Conservation (phyloP, 2,329 filamentous ascomycete genomes). For the Trichoderma polysporum region DNA sequence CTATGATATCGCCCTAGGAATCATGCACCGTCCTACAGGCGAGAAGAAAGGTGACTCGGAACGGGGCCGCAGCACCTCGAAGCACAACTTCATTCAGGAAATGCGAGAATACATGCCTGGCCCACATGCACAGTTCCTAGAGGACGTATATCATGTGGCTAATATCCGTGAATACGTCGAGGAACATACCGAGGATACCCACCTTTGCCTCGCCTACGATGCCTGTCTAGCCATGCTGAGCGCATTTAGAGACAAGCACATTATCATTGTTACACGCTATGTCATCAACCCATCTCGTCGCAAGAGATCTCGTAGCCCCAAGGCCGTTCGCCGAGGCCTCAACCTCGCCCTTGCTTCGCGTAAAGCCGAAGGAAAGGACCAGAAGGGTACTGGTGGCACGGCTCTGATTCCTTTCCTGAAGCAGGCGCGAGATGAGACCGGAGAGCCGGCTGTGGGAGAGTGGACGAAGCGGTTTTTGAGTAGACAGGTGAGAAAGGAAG, state of each 20-base stretch:
- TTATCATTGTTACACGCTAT: constrained; percentile 93
- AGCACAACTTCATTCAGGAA: constrained; percentile 88
- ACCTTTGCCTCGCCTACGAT: constrained; percentile 80
- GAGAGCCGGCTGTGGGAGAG: constrained; percentile 76
- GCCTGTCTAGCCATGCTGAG: constrained; percentile 74
- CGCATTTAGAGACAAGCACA: constrained; percentile 84
- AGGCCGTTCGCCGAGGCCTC: constrained; percentile 47
- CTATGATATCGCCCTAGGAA: constrained; percentile 87
- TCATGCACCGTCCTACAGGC: constrained; percentile 88
- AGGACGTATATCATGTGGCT: constrained; percentile 73
- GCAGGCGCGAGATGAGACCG: constrained; percentile 93
- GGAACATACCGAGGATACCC: constrained; percentile 56
- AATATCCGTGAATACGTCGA: constrained; percentile 87
- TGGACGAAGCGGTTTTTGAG: constrained; percentile 62
- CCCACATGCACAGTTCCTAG: constrained; percentile 82
- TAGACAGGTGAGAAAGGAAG: constrained; percentile 48
- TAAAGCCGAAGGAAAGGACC: constrained; percentile 53
- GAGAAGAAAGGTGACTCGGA: constrained; percentile 54
- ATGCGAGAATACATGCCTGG: constrained; percentile 99
- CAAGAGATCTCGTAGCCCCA: constrained; percentile 59
- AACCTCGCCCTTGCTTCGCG: constrained; percentile 64
- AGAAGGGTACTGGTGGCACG: constrained; percentile 90
- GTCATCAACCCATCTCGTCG: constrained; percentile 83
- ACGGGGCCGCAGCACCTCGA: constrained; percentile 37
- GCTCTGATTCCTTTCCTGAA: constrained; percentile 94